phyloP scores from a whole-genome alignment of 2,329 filamentous ascomycete species.

The Exophiala calicioides region DNA sequence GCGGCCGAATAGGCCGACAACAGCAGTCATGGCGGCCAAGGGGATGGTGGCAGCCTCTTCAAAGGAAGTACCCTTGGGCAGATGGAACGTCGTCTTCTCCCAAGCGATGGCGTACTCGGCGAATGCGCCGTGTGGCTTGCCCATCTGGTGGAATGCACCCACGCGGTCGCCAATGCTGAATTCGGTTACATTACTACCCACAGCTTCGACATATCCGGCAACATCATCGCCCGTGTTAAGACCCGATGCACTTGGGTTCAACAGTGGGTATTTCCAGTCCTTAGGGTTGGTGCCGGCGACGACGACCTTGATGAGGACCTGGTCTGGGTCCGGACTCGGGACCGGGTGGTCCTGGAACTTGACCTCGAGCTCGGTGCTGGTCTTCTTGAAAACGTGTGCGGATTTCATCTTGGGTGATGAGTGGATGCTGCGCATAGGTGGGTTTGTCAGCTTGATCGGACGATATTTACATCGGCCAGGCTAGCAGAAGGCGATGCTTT shows the following conservation, averaged over 20 bases:
- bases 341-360: slow-evolving; percentile 42
- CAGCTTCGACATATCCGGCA: slow-evolving; percentile 52
- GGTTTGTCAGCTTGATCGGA: slow-evolving; percentile 6
- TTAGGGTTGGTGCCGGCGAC: slow-evolving; percentile 52
- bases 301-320: slow-evolving; percentile 46
- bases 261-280: slow-evolving; percentile 45
- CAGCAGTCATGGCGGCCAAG: slow-evolving; percentile 25
- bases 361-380: slow-evolving; percentile 14
- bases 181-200: slow-evolving; percentile 54
- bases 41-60: slow-evolving; percentile 46
- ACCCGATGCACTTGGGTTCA: slow-evolving; percentile 6
- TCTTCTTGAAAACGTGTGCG: slow-evolving; percentile 19
- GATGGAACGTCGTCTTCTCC: slow-evolving; percentile 57
- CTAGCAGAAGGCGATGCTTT: background rate
- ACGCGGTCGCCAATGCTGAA: slow-evolving; percentile 61
- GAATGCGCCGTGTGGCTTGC: slow-evolving; percentile 52
- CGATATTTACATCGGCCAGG: too few relatives aligned
- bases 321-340: slow-evolving; percentile 41
- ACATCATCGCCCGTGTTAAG: slow-evolving; percentile 55
- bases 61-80: slow-evolving; percentile 54
- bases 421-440: background rate
- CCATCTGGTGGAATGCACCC: slow-evolving; percentile 53
- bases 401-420: slow-evolving; percentile 16
- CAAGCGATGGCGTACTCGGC: slow-evolving; percentile 60
- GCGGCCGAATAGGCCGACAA: slow-evolving; percentile 20